Percentiles rank a stretch among this genome's conserved stretches.
Evolutionary conservation across 768 basidiomycete species (phyloP).

Genomic region (Kwoniella bestiolae): DNA sequence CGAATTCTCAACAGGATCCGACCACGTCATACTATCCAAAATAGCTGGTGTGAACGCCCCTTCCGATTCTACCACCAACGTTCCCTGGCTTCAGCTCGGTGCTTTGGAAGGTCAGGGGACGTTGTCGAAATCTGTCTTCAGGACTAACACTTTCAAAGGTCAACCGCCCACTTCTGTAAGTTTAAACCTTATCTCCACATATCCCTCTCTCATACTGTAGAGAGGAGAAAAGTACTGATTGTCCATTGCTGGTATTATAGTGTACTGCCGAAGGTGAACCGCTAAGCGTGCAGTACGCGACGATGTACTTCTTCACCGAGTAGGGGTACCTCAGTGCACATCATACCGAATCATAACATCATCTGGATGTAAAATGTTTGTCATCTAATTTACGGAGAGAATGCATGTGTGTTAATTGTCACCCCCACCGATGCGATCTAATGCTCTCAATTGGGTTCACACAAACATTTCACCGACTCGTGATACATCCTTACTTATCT

Average conservation of each 20-base stretch:
- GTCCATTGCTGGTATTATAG: conserved; percentile 33
- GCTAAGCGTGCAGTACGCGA: conserved; percentile 49
- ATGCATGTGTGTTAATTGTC: no score
- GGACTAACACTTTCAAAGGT: conserved; percentile 64
- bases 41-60: conserved; percentile 23
- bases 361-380: no score
- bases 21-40: conserved; percentile 27
- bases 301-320: conserved; percentile 49
- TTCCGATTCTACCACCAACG: conserved; percentile 55
- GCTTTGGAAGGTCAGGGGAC: conserved; percentile 59
- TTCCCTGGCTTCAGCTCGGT: conserved; percentile 67
- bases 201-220: neutral
- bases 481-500: no score
- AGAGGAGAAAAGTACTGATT: neutral
- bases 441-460: no score
- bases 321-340: no score
- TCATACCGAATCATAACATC: no score
- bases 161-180: conserved; percentile 62
- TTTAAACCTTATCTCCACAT: neutral
- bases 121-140: conserved; percentile 64
- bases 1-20: conserved; percentile 25
- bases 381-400: no score
- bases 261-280: conserved; percentile 53
- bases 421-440: no score
- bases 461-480: no score